Conservation (phyloP, 305 asterid genomes). For the Solanum hybrid region DNA sequence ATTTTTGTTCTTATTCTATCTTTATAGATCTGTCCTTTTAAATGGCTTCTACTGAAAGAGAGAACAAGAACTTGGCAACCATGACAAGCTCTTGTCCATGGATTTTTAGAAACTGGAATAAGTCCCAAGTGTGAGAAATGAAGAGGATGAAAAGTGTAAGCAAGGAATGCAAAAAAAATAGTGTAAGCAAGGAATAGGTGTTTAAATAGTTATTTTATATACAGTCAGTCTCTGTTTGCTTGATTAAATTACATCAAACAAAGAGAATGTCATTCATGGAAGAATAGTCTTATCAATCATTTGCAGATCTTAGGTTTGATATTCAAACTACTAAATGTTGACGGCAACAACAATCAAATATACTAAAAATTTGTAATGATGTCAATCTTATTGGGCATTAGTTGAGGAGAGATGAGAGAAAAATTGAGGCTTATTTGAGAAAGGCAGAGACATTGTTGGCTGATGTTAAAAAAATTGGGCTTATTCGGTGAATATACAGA, state of each 20-base stretch:
- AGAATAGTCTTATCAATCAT: background rate
- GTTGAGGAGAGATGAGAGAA: background rate
- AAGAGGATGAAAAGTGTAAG: background rate
- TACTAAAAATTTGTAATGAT: background rate
- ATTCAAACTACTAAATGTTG: background rate
- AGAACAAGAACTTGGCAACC: background rate
- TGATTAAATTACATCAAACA: background rate
- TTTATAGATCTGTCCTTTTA: background rate
- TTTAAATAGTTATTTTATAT: background rate
- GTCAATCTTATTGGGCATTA: background rate
- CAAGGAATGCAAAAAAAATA: background rate
- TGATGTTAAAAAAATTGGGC: background rate
- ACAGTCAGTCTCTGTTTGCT: background rate
- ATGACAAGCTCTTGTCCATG: background rate
- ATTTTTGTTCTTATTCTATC: background rate
- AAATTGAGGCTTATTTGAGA: background rate
- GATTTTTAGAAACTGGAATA: background rate
- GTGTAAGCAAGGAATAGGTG: background rate
- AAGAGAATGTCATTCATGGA: background rate
- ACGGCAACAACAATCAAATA: background rate
- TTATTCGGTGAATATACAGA: background rate
- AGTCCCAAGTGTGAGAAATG: background rate
- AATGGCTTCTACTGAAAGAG: background rate
- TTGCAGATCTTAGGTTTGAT: background rate
- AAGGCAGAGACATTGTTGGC: background rate